phyloP scores from a whole-genome alignment of 208 protist species.

The Leishmania arabica region DNA sequence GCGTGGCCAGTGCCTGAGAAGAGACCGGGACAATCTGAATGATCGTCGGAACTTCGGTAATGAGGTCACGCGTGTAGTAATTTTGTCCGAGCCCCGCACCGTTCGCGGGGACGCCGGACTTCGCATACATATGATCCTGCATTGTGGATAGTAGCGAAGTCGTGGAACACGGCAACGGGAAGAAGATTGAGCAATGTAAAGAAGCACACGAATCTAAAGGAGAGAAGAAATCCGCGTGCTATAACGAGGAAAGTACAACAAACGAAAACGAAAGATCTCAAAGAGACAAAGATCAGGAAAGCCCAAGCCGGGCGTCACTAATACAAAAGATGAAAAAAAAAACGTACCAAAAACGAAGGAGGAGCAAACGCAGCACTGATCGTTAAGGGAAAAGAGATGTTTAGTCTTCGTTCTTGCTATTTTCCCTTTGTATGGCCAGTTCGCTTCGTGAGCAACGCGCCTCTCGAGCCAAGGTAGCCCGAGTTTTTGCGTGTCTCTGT shows the following conservation, averaged over 20 bases:
- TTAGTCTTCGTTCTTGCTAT: background rate
- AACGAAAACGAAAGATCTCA: background rate
- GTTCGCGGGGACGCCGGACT: background rate
- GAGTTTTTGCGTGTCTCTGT: background rate
- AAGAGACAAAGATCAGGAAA: background rate
- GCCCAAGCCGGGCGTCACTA: background rate
- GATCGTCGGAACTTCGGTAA: constrained; percentile 53
- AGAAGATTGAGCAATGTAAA: background rate
- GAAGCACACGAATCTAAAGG: background rate
- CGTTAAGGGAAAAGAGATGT: background rate
- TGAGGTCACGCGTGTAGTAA: constrained; percentile 51
- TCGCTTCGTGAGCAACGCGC: background rate
- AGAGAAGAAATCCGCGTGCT: background rate
- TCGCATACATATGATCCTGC: constrained; percentile 21
- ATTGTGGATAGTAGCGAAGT: background rate
- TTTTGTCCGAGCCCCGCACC: constrained; percentile 26
- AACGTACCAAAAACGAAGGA: background rate
- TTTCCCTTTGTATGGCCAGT: background rate
- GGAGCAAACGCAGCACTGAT: background rate
- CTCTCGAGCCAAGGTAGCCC: background rate
- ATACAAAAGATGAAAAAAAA: background rate
- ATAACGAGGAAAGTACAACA: background rate
- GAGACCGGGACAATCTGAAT: constrained; percentile 39
- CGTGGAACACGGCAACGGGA: background rate
- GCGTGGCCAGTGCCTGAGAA: constrained; percentile 12